These are phyloP conservation scores for Phaeosphaeriaceae sp. DNA, from an alignment of 2,329 filamentous ascomycete species.

Conservation along the genomic window DNA sequence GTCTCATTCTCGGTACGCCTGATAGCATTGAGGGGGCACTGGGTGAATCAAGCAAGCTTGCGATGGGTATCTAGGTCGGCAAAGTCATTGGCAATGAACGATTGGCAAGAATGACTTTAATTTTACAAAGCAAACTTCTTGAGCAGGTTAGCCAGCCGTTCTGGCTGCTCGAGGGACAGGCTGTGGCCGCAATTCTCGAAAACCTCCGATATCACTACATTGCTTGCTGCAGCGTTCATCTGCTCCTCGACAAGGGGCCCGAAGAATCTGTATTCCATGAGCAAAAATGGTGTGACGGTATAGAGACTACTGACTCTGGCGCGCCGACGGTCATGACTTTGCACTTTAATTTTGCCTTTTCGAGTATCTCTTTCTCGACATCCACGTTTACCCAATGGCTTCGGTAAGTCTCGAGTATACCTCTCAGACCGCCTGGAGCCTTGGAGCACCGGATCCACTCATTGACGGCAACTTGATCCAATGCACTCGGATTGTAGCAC, in stretches of 20 bases:
- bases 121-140: conserved; percentile 16
- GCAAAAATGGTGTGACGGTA: no score
- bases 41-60: no score
- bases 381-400: conserved; percentile 30
- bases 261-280: conserved; percentile 22
- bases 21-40: no score
- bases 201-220: conserved; percentile 32
- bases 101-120: neutral
- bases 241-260: conserved; percentile 26
- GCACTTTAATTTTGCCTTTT: conserved; percentile 21
- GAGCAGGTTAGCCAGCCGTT: conserved; percentile 20
- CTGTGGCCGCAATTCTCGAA: conserved; percentile 27
- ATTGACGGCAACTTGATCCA: conserved; percentile 34
- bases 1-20: no score
- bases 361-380: conserved; percentile 26
- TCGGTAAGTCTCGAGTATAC: conserved; percentile 28
- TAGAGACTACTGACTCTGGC: conserved; percentile 27
- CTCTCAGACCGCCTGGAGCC: conserved; percentile 22
- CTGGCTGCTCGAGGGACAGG: conserved; percentile 26
- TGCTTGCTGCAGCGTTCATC: conserved; percentile 40
- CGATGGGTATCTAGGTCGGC: no score
- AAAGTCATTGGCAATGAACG: no score
- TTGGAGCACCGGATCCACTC: conserved; percentile 29
- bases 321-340: conserved; percentile 30
- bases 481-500: conserved; percentile 48